Percentiles rank a stretch among this genome's conserved stretches.
Conservation (phyloP, 2,329 filamentous ascomycete genomes). For the Lachnellula suecica region DNA sequence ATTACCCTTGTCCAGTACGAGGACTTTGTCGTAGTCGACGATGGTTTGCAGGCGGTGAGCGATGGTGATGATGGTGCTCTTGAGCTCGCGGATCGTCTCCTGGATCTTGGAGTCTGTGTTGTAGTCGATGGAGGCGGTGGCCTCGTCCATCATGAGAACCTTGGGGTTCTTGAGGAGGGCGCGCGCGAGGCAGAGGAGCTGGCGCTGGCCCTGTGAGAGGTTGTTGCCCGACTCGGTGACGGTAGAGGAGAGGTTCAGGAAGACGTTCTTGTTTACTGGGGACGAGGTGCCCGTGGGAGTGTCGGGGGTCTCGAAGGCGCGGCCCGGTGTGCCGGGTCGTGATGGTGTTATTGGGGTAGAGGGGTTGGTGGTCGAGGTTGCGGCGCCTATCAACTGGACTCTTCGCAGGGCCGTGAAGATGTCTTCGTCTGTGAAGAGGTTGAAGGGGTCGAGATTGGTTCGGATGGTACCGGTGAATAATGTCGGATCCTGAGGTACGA, state of each 20-base stretch:
- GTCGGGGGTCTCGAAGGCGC: slow-evolving; percentile 25
- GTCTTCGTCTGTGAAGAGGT: slow-evolving; percentile 83
- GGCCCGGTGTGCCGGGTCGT: slow-evolving; percentile 21
- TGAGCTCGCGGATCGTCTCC: slow-evolving; percentile 89
- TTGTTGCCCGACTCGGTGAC: slow-evolving; percentile 92
- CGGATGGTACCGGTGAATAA: slow-evolving; percentile 91
- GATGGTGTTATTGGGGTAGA: slow-evolving; percentile 35
- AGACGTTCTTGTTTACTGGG: slow-evolving; percentile 84
- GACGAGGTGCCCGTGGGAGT: slow-evolving; percentile 29
- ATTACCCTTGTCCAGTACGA: slow-evolving; percentile 86
- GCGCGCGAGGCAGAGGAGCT: slow-evolving; percentile 89
- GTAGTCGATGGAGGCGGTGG: slow-evolving; percentile 96
- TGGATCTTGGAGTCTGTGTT: slow-evolving; percentile 95
- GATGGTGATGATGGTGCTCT: slow-evolving; percentile 93
- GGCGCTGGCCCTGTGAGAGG: slow-evolving; percentile 91
- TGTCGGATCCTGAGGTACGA: slow-evolving; percentile 96
- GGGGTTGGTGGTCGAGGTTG: slow-evolving; percentile 25
- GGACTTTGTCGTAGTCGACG: slow-evolving; percentile 95
- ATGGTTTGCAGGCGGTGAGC: slow-evolving; percentile 95
- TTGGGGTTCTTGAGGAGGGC: slow-evolving; percentile 89
- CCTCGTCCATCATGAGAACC: slow-evolving; percentile 98
- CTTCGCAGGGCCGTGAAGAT: slow-evolving; percentile 84
- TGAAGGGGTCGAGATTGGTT: slow-evolving; percentile 91
- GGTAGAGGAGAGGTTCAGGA: slow-evolving; percentile 79
- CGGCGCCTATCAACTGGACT: slow-evolving; percentile 78